A percentile compares a stretch with the other conserved stretches of the same genome.
phyloP scores from a whole-genome alignment of 495 filamentous ascomycete species.

The Staphylotrichum longicolle region DNA sequence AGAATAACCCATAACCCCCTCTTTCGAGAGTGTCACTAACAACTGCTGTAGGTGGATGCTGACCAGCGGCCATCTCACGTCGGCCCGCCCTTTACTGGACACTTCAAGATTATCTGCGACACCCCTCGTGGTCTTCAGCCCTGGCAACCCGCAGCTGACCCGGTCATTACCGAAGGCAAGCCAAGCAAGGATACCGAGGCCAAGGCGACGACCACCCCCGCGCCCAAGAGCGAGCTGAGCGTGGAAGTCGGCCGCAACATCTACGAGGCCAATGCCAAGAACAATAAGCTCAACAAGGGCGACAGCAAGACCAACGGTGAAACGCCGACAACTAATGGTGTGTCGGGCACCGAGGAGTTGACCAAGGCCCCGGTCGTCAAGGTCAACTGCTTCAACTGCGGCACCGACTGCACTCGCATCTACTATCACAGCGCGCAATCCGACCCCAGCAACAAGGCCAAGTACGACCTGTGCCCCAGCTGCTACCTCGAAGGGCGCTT shows the following conservation, averaged over 20 bases:
- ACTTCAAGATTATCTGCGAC: conserved; percentile 92
- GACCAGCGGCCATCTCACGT: conserved; percentile 93
- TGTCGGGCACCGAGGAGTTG: conserved; percentile 47
- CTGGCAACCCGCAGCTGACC: conserved; percentile 83
- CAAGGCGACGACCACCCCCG: conserved; percentile 59
- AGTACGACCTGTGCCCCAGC: conserved; percentile 83
- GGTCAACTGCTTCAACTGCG: conserved; percentile 83
- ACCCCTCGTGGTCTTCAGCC: conserved; percentile 92
- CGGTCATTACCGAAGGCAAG: conserved; percentile 59
- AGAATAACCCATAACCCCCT: not conserved
- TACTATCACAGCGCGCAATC: conserved; percentile 81
- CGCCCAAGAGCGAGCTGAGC: conserved; percentile 76
- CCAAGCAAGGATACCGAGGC: conserved; percentile 77
- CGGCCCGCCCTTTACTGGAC: conserved; percentile 93
- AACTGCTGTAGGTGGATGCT: conserved; percentile 72
- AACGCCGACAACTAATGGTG: conserved; percentile 57
- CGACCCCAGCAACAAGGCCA: conserved; percentile 57
- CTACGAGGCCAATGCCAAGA: conserved; percentile 89
- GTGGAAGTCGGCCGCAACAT: conserved; percentile 90
- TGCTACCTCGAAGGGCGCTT: conserved; percentile 82
- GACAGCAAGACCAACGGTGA: conserved; percentile 71
- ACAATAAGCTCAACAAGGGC: conserved; percentile 61
- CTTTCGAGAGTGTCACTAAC: conserved; percentile 26
- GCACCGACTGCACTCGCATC: conserved; percentile 86
- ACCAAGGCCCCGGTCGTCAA: conserved; percentile 57